Base-by-base conservation (phyloP, 208 protist genomes). In the Phytomonas sp. region DNA sequence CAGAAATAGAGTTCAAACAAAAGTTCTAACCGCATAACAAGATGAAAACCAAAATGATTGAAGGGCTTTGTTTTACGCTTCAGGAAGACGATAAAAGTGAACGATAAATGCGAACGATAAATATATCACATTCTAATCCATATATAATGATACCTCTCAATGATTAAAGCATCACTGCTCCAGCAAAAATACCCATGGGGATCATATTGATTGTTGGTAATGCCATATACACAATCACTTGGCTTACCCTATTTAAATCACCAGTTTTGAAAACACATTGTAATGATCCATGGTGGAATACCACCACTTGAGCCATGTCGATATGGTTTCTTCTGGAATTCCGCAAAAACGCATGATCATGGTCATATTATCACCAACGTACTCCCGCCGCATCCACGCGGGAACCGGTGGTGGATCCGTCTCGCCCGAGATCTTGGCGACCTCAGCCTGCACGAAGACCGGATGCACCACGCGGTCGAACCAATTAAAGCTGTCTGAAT, bases 301-400 rank as follows among this genome's bases (percentile, higher is more conserved):
- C 78, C 84, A 95, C 76, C 71, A 78, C 65, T 80, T 67, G 31
- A 75, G 71, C 74, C 68, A 85, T 37, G 36, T 32, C 23, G 70
- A 31, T 59, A 93, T 70, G 26, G 62, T 81, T 43, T 83, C 80
- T 29, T 90, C 77, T 1, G 79, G 67, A 9, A 85, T 71, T 8
- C 87, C 85, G 56, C 68, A 70, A 31, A 82, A 80, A 29, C 77
- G 67, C 40, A 92, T 71, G 26, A 92, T 68, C 15, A 61, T 80
- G 36, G 72, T 78, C 4, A 93, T 20, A 51, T 95, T 95, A 63
- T 95, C 76, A 2, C 82, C 83, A 30, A 95, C 33, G 76, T 93
- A 93, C 75, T 95, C 90, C 9, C 90, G 85, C 15, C 90, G 85
- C 90, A 95, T 95, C 86, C 87, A 95, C 56, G 87, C 80, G 15